phyloP scores from a whole-genome alignment of 495 filamentous ascomycete species.

The Talaromyces thailandensis region DNA sequence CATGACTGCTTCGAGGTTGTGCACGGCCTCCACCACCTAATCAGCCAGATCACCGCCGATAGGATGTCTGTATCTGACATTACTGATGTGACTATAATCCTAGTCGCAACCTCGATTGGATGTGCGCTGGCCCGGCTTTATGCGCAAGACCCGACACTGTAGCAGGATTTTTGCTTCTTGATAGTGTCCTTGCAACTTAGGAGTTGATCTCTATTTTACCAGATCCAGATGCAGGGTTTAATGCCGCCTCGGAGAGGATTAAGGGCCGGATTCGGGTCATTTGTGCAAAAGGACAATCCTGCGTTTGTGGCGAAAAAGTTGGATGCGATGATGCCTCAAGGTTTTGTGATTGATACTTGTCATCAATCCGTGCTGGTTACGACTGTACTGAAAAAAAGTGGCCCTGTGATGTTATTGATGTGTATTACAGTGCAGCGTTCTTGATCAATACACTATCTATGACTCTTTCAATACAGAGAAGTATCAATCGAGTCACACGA shows the following conservation, averaged over 20 bases:
- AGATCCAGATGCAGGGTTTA: constrained; percentile 47
- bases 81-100: constrained; percentile 23
- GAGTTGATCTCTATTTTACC: constrained; percentile 52
- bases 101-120: constrained; percentile 53
- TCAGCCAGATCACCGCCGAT: constrained; percentile 25
- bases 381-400: not conserved
- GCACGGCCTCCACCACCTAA: constrained; percentile 42
- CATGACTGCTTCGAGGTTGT: constrained; percentile 43
- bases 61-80: constrained; percentile 12
- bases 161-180: constrained; percentile 44
- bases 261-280: constrained; percentile 45
- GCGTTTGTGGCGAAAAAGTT: constrained; percentile 44
- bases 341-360: not conserved
- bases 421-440: not conserved
- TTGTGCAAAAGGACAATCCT: constrained; percentile 54
- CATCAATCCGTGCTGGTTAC: not conserved
- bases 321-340: constrained; percentile 25
- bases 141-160: constrained; percentile 34
- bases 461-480: not conserved
- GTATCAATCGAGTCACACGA: not conserved
- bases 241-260: constrained; percentile 21
- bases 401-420: not conserved
- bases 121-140: constrained; percentile 50
- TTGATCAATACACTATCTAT: not conserved
- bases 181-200: constrained; percentile 53